Percentiles rank a stretch among this genome's conserved stretches.
Evolutionary conservation across 257 asterid species (phyloP).

Genomic region (Penstemon davidsonii): DNA sequence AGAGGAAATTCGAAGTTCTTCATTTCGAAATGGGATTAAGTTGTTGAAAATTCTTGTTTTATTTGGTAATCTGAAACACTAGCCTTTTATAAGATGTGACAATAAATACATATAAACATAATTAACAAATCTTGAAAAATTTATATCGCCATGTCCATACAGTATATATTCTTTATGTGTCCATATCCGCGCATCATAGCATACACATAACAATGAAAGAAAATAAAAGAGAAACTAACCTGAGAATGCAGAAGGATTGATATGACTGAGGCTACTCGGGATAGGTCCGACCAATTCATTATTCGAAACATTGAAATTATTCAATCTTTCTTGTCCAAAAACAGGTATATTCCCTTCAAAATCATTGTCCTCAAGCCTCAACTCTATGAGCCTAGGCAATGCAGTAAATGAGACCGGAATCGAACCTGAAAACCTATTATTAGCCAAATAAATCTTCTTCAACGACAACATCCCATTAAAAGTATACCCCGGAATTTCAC

Average conservation of each 20-base stretch:
- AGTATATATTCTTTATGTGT: too few species aligned
- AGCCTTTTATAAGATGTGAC: too few species aligned
- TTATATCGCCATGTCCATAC: too few species aligned
- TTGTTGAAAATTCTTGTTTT: too few species aligned
- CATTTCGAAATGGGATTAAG: too few species aligned
- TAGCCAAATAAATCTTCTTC: slow-evolving; percentile 63
- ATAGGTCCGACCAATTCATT: slow-evolving; percentile 61
- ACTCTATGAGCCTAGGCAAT: slow-evolving; percentile 55
- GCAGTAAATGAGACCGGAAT: slow-evolving; percentile 52
- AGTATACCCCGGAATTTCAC: slow-evolving; percentile 40
- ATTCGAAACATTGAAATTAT: slow-evolving; percentile 43
- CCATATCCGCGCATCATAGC: not conserved
- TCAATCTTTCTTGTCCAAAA: slow-evolving; percentile 39
- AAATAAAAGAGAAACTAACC: slow-evolving; percentile 34
- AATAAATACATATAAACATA: too few species aligned
- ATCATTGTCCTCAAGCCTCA: slow-evolving; percentile 54
- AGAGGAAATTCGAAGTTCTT: too few species aligned
- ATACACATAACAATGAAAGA: not conserved
- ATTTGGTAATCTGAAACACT: too few species aligned
- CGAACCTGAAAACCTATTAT: slow-evolving; percentile 53
- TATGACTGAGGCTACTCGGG: slow-evolving; percentile 45
- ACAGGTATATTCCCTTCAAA: slow-evolving; percentile 60
- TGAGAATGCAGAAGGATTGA: slow-evolving; percentile 42
- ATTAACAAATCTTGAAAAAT: too few species aligned
- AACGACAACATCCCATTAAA: slow-evolving; percentile 60